These are phyloP conservation scores for Sarocladium strictum DNA, from an alignment of 2,329 filamentous ascomycete genomes.

Conservation along the genomic window DNA sequence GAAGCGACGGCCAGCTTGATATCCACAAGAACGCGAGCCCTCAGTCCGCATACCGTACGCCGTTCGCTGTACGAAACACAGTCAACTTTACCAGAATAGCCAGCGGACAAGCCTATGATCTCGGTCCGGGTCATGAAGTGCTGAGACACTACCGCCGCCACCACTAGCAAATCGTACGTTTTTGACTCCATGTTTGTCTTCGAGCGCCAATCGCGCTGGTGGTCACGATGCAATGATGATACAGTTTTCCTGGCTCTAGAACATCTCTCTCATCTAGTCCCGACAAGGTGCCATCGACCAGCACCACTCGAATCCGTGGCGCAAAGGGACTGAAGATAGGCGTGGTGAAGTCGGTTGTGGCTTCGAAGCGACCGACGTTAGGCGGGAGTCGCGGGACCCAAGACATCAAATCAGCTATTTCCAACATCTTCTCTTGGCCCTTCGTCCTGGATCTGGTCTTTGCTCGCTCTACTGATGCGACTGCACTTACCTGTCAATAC, in stretches of 20 bases:
- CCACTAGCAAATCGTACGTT: background rate
- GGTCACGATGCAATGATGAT: no score
- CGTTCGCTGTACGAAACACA: no score
- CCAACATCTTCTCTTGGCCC: background rate
- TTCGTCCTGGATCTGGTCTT: background rate
- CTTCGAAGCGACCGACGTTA: no score
- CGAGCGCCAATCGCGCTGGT: background rate
- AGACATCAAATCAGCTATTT: background rate
- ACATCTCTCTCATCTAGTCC: background rate
- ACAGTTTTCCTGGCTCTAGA: background rate
- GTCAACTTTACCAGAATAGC: background rate
- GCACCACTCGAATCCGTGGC: background rate
- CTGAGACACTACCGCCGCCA: conserved; percentile 1
- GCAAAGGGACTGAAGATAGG: background rate
- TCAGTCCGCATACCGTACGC: no score
- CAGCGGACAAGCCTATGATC: no score
- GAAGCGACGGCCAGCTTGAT: background rate
- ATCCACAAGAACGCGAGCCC: no score
- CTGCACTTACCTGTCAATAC: no score
- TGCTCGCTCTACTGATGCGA: no score
- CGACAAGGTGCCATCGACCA: background rate
- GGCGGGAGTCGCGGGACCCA: no score
- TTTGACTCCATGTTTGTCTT: background rate
- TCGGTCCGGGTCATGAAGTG: background rate
- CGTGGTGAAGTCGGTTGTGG: no score